These are phyloP conservation scores for Apiospora sp. DNA, from an alignment of 2,329 filamentous ascomycete genomes.

Conservation along the genomic window DNA sequence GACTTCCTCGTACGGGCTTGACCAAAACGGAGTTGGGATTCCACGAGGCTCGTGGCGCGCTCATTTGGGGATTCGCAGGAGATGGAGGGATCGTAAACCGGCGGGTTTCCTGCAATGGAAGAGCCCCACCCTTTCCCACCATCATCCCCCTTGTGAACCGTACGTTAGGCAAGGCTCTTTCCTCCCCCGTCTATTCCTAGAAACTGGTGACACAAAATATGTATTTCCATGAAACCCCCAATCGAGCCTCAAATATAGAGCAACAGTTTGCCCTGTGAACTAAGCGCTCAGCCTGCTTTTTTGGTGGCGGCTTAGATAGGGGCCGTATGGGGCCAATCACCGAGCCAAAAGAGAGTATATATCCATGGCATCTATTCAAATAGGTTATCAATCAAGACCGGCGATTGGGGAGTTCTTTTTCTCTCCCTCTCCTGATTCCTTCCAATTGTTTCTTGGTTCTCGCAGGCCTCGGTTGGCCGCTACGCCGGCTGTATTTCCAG, in stretches of 20 bases:
- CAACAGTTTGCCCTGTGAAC: too few relatives aligned
- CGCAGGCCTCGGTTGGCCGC: too few relatives aligned
- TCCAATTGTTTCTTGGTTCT: neutral
- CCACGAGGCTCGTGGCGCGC: too few relatives aligned
- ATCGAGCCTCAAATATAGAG: neutral
- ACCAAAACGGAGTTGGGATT: too few relatives aligned
- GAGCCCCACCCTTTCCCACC: too few relatives aligned
- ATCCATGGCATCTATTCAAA: neutral
- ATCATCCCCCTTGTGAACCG: neutral
- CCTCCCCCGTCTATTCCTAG: neutral
- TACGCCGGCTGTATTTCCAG: too few relatives aligned
- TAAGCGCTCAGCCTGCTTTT: neutral
- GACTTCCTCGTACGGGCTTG: too few relatives aligned
- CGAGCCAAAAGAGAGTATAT: neutral
- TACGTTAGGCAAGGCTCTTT: neutral
- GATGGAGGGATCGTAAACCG: too few relatives aligned
- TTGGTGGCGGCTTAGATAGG: neutral
- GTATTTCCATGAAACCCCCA: neutral
- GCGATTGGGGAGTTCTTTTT: too few relatives aligned
- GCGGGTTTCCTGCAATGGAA: too few relatives aligned
- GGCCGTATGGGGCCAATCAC: neutral
- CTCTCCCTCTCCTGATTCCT: neutral
- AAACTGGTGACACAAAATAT: rapidly evolving
- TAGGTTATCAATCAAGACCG: neutral
- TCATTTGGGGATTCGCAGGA: too few relatives aligned